phyloP scores from a whole-genome alignment of 1,284 basidiomycete genomes.

The Ganoderma sinense region DNA sequence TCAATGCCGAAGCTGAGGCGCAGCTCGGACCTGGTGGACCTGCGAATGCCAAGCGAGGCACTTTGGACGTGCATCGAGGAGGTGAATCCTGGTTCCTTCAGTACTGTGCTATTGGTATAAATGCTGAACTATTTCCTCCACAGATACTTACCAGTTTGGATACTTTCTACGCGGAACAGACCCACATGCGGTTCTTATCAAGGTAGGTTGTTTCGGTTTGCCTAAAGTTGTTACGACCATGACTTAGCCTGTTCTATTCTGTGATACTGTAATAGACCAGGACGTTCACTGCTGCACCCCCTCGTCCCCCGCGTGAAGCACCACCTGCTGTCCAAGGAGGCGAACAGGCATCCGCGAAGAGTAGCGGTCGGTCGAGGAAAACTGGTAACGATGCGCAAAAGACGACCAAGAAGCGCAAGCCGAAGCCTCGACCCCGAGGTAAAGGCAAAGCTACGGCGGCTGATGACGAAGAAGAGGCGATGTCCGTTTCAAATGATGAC shows the following conservation, averaged over 20 bases:
- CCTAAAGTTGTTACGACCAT: too few relatives aligned
- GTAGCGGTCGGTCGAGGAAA: conserved; percentile 13
- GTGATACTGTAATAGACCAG: conserved; percentile 55
- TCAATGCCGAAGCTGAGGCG: conserved; percentile 63
- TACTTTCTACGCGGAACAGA: conserved; percentile 83
- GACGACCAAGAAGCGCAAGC: conserved; percentile 50
- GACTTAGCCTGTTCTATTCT: neutral
- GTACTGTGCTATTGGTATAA: neutral
- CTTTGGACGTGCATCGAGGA: conserved; percentile 78
- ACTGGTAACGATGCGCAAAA: conserved; percentile 24
- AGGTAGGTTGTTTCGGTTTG: conserved; percentile 49
- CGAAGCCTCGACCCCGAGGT: conserved; percentile 42
- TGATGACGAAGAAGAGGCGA: conserved; percentile 35
- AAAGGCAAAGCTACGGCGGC: conserved; percentile 42
- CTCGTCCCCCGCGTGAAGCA: conserved; percentile 32
- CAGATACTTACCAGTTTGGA: conserved; percentile 82
- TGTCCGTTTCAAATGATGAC: conserved; percentile 37
- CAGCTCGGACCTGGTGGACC: conserved; percentile 47
- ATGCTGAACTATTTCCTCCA: neutral
- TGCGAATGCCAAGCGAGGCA: conserved; percentile 60
- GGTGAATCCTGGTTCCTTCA: conserved; percentile 47
- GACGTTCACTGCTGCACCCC: conserved; percentile 56
- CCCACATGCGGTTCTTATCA: conserved; percentile 76
- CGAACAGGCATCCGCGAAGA: conserved; percentile 13
- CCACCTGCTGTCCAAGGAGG: conserved; percentile 18